Evolutionary conservation across 768 basidiomycete species (phyloP), one percentile per base, ranked within the genome.

Genomic region (Inosperma sp.): DNA sequence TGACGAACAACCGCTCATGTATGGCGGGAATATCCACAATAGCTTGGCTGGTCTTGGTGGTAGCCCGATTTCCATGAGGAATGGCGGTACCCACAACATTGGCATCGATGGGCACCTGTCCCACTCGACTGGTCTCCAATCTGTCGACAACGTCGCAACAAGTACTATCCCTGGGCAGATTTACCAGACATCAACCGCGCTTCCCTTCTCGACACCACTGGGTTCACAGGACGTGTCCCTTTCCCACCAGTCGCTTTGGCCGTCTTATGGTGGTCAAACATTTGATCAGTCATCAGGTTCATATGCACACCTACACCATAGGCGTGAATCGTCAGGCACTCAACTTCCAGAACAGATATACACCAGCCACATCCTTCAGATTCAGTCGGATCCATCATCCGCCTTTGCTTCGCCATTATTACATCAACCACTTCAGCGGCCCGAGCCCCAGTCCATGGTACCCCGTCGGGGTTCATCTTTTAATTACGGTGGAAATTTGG

Each of bases 1-100:
- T 3, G 83, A 82, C 52, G 78, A 80, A 48, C 68, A 71, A 44
- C 59, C 69, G 21, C 59, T 73, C 34, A 71, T 71, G 44, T 65
- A 58, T 31, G 59, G 64, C 35, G 64, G 64, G n/a, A 64, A 61
- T 27, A 39, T 40, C 14, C 57, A 40, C 5, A 49, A 34, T 2
- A 26, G 43, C 21, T 39, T 37, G 25, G 31, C 3, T 31, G 40
- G 29, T 35, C 40, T 33, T 23, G 30, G 30, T 6, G 49, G 40
- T 16, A 19, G 26, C 23, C 48, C 26, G n/a, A n/a, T n/a, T n/a
- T 41, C 10, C 40, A 29, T 23, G 29, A 14, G n/a, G 3, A 35
- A 43, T 33, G 49, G 49, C 14, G 34, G n/a, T 7, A 35, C 39
- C 14, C 29, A 36, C 21, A 21, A 29, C 21, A 17, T 41, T 13